Evolutionary conservation across 257 asterid genomes (phyloP).

Genomic region (Solanum chmielewskii): DNA sequence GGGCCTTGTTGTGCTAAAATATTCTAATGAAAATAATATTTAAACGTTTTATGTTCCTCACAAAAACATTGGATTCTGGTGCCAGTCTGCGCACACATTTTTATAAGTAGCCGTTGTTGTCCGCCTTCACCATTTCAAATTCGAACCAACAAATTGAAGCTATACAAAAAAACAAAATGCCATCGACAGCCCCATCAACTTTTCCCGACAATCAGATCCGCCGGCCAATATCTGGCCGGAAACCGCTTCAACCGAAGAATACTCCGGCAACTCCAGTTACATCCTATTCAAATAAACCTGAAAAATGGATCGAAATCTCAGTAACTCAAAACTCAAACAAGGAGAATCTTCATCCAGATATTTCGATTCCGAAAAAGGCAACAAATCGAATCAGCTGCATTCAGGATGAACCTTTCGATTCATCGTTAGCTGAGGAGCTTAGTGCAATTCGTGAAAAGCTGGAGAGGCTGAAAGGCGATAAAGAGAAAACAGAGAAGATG

Average conservation of each 20-base stretch:
- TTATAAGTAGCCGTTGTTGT: background rate
- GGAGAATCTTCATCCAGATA: background rate
- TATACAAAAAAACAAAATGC: background rate
- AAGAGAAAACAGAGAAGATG: slow-evolving; percentile 39
- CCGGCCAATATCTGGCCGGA: background rate
- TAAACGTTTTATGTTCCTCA: background rate
- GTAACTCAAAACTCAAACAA: background rate
- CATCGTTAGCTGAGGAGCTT: slow-evolving; percentile 72
- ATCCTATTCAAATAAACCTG: background rate
- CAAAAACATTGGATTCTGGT: background rate
- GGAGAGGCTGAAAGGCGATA: slow-evolving; percentile 47
- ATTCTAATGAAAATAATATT: accelerated
- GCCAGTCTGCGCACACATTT: background rate
- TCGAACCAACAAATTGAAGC: background rate
- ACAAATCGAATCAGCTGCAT: background rate
- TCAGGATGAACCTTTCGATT: slow-evolving; percentile 10
- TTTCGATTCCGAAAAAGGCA: background rate
- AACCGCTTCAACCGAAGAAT: background rate
- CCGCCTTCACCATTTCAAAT: background rate
- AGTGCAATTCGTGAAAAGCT: slow-evolving; percentile 49
- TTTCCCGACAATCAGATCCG: background rate
- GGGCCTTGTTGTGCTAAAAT: background rate
- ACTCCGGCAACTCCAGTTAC: background rate
- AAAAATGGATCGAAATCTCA: background rate
- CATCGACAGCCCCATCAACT: background rate